These are phyloP conservation scores for Protea cynaroides DNA, from an alignment of 164 flowering plant genomes.

Conservation along the genomic window DNA sequence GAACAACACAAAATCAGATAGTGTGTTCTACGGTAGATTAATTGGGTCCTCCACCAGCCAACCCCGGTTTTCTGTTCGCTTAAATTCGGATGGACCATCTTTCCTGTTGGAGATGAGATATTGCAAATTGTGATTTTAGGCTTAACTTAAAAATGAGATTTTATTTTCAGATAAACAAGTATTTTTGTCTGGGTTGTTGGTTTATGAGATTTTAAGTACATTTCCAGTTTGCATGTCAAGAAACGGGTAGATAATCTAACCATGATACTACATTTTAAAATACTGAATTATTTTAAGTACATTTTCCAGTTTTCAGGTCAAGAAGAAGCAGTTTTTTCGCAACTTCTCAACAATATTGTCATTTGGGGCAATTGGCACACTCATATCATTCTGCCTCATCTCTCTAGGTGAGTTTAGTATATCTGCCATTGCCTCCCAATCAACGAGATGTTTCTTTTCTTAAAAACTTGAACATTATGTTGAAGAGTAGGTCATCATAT, in stretches of 20 bases:
- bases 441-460: too few species aligned
- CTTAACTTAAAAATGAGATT: too few species aligned
- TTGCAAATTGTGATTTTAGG: too few species aligned
- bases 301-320: conserved; percentile 51
- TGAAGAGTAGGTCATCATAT: too few species aligned
- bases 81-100: too few species aligned
- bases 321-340: conserved; percentile 57
- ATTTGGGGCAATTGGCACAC: conserved; percentile 48
- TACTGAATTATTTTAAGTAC: neutral
- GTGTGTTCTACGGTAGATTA: neutral
- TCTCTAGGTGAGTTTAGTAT: conserved; percentile 33
- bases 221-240: conserved; percentile 57
- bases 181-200: neutral
- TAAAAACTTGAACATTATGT: too few species aligned
- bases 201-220: neutral
- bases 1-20: neutral
- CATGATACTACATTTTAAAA: too few species aligned
- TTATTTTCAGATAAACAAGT: neutral
- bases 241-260: too few species aligned
- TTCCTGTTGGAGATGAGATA: too few species aligned
- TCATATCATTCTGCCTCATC: conserved; percentile 51
- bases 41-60: too few species aligned
- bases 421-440: neutral
- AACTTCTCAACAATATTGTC: conserved; percentile 46
- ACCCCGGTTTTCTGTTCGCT: too few species aligned